These are phyloP conservation scores for Pulveroboletus frians DNA, from an alignment of 768 basidiomycete genomes.

Conservation along the genomic window DNA sequence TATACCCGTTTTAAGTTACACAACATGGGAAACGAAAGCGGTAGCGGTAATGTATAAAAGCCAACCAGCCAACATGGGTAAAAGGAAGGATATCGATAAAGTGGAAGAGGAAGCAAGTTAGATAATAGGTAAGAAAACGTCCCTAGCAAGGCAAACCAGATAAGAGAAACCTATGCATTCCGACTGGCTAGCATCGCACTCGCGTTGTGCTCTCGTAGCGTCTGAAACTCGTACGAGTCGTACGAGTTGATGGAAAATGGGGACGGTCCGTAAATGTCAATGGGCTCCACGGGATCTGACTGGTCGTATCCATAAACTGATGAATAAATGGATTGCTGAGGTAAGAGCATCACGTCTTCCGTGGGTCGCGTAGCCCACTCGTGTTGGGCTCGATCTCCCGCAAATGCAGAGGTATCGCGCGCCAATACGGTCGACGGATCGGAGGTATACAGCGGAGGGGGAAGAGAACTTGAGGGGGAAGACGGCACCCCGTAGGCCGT, in stretches of 20 bases:
- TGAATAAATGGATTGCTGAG: constrained; percentile 15
- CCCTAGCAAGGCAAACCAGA: background rate
- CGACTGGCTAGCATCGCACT: constrained; percentile 15
- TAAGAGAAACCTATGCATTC: constrained; percentile 11
- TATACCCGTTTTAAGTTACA: constrained; percentile 16
- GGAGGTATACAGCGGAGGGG: constrained; percentile 17
- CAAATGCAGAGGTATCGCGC: constrained; percentile 12
- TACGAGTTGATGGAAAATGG: constrained; percentile 17
- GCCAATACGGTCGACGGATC: constrained; percentile 9
- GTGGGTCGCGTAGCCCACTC: constrained; percentile 14
- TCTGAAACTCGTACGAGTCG: constrained; percentile 33
- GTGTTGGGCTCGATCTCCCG: constrained; percentile 5
- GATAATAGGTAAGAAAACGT: constrained; percentile 18
- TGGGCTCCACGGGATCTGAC: constrained; percentile 15
- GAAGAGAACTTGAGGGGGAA: constrained; percentile 4
- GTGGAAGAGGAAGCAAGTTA: constrained; percentile 13
- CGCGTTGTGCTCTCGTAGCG: constrained; percentile 26
- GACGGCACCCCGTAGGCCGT: constrained; percentile 10
- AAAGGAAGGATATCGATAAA: constrained; percentile 25
- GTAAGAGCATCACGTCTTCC: constrained; percentile 12
- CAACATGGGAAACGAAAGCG: constrained; percentile 13
- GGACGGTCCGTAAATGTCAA: constrained; percentile 16
- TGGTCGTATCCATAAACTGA: constrained; percentile 18
- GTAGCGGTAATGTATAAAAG: constrained; percentile 9
- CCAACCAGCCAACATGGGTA: background rate